Conservation (phyloP, 495 filamentous ascomycete species). For the Patellaria atrata region DNA sequence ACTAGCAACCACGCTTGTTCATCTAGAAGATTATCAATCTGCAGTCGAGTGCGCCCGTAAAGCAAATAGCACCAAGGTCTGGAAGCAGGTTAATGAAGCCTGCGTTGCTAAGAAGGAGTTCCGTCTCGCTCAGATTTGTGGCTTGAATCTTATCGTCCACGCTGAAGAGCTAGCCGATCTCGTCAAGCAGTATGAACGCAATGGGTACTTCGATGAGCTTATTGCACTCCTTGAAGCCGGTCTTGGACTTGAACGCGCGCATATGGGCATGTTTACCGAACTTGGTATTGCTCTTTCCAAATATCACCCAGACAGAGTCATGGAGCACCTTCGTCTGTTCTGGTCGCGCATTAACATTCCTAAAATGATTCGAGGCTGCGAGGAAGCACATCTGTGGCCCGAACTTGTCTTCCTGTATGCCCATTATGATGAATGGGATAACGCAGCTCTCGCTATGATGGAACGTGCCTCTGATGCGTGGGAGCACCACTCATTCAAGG, state of each 20-base stretch:
- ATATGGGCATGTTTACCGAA: slow-evolving; percentile 96
- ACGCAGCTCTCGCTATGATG: slow-evolving; percentile 97
- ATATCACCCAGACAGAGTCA: slow-evolving; percentile 89
- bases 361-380: slow-evolving; percentile 90
- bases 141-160: slow-evolving; percentile 96
- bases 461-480: slow-evolving; percentile 95
- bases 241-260: slow-evolving; percentile 79
- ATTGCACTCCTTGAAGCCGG: slow-evolving; percentile 90
- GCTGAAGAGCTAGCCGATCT: slow-evolving; percentile 90
- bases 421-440: slow-evolving; percentile 99
- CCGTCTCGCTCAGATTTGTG: slow-evolving; percentile 96
- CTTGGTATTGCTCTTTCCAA: slow-evolving; percentile 90
- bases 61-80: slow-evolving; percentile 98
- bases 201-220: slow-evolving; percentile 97
- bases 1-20: slow-evolving; percentile 90
- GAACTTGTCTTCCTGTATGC: slow-evolving; percentile 98
- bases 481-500: slow-evolving; percentile 99
- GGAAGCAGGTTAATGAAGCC: slow-evolving; percentile 96
- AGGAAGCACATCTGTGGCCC: slow-evolving; percentile 93
- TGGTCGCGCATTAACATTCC: slow-evolving; percentile 98
- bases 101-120: slow-evolving; percentile 99
- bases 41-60: slow-evolving; percentile 97
- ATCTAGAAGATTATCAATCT: slow-evolving; percentile 92
- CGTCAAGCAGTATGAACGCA: slow-evolving; percentile 89
- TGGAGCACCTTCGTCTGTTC: slow-evolving; percentile 99